Conservation (phyloP, 1,284 basidiomycete species). For the Takashimella tepidaria region DNA sequence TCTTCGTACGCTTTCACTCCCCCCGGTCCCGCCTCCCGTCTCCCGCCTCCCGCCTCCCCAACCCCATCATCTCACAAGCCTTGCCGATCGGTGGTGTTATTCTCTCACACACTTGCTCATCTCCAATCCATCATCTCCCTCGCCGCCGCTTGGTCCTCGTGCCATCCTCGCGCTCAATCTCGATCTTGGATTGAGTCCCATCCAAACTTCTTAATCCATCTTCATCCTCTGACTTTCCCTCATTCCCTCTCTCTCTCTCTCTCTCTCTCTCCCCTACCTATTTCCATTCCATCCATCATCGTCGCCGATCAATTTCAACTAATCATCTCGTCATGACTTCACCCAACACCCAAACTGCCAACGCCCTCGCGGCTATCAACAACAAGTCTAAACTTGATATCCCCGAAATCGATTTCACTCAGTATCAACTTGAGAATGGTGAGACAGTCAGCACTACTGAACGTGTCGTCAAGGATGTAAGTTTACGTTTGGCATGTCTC, state of each 20-base stretch:
- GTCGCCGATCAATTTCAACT: not conserved
- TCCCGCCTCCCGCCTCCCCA: no score
- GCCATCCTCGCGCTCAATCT: no score
- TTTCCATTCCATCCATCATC: not conserved
- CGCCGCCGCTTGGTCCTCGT: no score
- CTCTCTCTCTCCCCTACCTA: not conserved
- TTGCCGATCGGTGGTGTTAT: no score
- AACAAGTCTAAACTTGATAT: constrained; percentile 49
- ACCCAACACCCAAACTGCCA: constrained; percentile 39
- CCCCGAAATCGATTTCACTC: constrained; percentile 78
- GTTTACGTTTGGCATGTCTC: no score
- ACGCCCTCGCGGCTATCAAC: constrained; percentile 44
- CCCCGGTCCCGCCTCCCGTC: no score
- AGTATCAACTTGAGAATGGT: constrained; percentile 83
- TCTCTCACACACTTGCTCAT: no score
- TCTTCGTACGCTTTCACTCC: no score
- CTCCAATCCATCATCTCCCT: not conserved
- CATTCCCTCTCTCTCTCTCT: not conserved
- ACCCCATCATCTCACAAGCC: no score
- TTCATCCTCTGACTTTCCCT: not conserved
- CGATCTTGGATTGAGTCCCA: no score
- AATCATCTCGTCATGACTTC: constrained; percentile 28
- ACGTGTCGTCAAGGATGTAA: constrained; percentile 49
- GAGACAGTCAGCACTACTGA: constrained; percentile 62
- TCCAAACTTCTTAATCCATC: not conserved